Evolutionary conservation across 1,139 yeast genomes (phyloP).

Genomic region (Pneumocystis wakefieldiae): DNA sequence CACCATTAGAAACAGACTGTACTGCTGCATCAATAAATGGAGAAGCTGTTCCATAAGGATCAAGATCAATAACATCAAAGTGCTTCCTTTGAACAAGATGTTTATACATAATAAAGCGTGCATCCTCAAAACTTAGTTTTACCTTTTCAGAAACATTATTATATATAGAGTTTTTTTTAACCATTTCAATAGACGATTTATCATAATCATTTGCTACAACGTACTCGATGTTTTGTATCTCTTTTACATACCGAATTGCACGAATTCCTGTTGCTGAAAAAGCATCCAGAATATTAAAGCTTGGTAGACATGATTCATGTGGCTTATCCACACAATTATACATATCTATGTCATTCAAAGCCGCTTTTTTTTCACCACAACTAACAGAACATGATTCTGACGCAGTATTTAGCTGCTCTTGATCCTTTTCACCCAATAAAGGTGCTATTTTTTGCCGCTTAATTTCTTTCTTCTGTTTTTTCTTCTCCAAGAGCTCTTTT

Average conservation of each 20-base stretch:
- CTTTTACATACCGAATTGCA: slow-evolving; percentile 84
- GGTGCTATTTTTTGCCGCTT: background rate
- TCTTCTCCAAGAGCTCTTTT: slow-evolving; percentile 23
- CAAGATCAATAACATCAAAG: slow-evolving; percentile 80
- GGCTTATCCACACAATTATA: background rate
- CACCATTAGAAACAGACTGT: slow-evolving; percentile 67
- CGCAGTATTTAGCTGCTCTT: slow-evolving; percentile 14
- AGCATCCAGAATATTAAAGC: slow-evolving; percentile 67
- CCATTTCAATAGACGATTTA: slow-evolving; percentile 73
- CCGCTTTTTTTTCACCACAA: slow-evolving; percentile 4
- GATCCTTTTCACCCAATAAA: slow-evolving; percentile 17
- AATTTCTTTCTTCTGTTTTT: slow-evolving; percentile 18
- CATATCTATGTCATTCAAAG: background rate
- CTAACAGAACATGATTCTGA: slow-evolving; percentile 9
- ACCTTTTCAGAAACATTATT: slow-evolving; percentile 46
- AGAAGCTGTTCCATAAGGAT: slow-evolving; percentile 94
- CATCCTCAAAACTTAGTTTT: slow-evolving; percentile 66
- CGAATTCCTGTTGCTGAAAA: slow-evolving; percentile 89
- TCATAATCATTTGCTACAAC: slow-evolving; percentile 83
- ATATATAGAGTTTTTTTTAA: slow-evolving; percentile 51
- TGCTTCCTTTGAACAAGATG: slow-evolving; percentile 29
- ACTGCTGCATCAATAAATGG: slow-evolving; percentile 88
- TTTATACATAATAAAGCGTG: slow-evolving; percentile 61
- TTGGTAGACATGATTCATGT: slow-evolving; percentile 23
- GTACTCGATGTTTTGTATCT: slow-evolving; percentile 54